Conservation (phyloP, 352 stramenopile species). For the Pythium diclinum region DNA sequence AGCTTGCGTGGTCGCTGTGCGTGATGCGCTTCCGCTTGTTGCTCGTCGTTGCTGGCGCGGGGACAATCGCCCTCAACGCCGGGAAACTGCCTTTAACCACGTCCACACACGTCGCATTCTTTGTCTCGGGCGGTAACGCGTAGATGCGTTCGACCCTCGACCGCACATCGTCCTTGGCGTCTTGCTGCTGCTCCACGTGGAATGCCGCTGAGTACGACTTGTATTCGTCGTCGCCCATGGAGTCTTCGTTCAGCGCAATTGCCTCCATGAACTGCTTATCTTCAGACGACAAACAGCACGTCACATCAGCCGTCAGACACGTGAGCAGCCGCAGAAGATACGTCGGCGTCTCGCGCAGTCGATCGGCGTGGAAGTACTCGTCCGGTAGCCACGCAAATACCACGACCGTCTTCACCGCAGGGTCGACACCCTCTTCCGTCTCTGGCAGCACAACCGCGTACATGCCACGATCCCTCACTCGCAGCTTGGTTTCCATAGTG, state of each 20-base stretch:
- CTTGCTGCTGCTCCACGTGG: neutral
- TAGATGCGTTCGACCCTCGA: neutral
- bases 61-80: conserved; percentile 3
- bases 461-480: conserved; percentile 46
- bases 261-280: neutral
- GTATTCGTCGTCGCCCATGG: neutral
- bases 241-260: neutral
- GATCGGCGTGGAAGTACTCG: conserved; percentile 1
- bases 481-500: conserved; percentile 38
- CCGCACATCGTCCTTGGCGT: conserved; percentile 1
- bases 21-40: neutral
- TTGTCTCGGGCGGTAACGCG: neutral
- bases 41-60: neutral
- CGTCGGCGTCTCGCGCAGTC: conserved; percentile 1
- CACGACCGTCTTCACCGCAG: neutral
- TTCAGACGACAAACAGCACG: neutral
- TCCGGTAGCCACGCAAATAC: neutral
- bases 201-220: conserved; percentile 4
- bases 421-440: conserved; percentile 52
- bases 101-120: neutral
- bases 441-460: conserved; percentile 64
- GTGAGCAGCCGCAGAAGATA: conserved; percentile 8
- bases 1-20: neutral
- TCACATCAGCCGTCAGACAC: neutral
- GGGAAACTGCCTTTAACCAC: conserved; percentile 13